Evolutionary conservation across 169 alveolate species (phyloP).

Genomic region (Fabrea salina): DNA sequence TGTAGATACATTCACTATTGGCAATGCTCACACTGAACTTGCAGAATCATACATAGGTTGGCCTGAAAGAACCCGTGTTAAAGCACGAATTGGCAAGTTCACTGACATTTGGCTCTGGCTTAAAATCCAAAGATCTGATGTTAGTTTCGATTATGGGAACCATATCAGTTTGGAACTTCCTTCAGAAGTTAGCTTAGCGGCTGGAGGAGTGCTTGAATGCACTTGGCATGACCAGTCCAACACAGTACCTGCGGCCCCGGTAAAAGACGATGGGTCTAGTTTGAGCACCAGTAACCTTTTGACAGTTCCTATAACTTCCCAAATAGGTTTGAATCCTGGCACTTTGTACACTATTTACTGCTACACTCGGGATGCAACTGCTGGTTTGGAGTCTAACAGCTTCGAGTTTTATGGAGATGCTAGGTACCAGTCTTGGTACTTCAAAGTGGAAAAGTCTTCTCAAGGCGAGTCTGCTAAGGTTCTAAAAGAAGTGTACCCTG

Average conservation of each 20-base stretch:
- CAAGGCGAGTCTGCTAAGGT: conserved; percentile 14
- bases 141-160: neutral
- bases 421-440: conserved; percentile 21
- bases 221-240: neutral
- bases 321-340: neutral
- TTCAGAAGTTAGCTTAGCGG: neutral
- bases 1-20: neutral
- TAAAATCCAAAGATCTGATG: neutral
- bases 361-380: conserved; percentile 19
- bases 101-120: neutral
- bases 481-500: conserved; percentile 9
- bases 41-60: neutral
- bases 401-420: neutral
- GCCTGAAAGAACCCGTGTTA: conserved; percentile 18
- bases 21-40: neutral
- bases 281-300: no score
- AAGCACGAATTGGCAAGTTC: conserved; percentile 1
- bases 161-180: neutral
- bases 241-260: conserved; percentile 1
- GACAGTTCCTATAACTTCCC: conserved; percentile 16
- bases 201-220: neutral
- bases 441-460: neutral
- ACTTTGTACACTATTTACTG: neutral
- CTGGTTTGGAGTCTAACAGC: neutral
- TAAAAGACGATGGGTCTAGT: no score